These are phyloP conservation scores for Thecaphora thlaspeos DNA, from an alignment of 1,284 basidiomycete species.

Conservation along the genomic window DNA sequence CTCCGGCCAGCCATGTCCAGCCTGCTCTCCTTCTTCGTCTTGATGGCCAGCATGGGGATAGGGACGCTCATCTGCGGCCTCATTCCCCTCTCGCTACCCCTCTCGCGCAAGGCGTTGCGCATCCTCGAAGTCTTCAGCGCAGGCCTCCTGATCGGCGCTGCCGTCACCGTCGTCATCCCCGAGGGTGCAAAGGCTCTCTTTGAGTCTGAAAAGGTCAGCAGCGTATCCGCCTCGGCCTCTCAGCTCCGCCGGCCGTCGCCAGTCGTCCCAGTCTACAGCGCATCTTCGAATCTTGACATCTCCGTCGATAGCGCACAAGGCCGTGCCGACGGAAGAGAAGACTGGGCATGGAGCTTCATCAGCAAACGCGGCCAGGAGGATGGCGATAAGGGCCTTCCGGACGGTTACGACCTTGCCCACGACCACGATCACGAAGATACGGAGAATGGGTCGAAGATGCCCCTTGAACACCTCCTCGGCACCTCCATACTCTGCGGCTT, in stretches of 20 bases:
- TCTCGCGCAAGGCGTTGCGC: slow-evolving; percentile 43
- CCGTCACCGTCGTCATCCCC: slow-evolving; percentile 53
- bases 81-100: slow-evolving; percentile 41
- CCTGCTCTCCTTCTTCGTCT: slow-evolving; percentile 19
- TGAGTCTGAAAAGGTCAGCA: no score
- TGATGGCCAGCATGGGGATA: slow-evolving; percentile 38
- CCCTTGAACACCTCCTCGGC: slow-evolving; percentile 36
- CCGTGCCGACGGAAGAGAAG: no score
- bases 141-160: slow-evolving; percentile 53
- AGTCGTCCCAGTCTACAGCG: no score
- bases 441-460: no score
- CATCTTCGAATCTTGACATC: no score
- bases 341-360: slow-evolving; percentile 31
- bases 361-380: slow-evolving; percentile 11
- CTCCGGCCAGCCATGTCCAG: slow-evolving; percentile 25
- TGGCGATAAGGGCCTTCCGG: slow-evolving; percentile 4
- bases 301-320: no score
- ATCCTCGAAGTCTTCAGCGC: slow-evolving; percentile 51
- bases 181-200: slow-evolving; percentile 44
- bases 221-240: no score
- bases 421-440: slow-evolving; percentile 9
- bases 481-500: slow-evolving; percentile 47
- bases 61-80: slow-evolving; percentile 48
- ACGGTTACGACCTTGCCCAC: background rate
- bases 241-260: no score